These are phyloP conservation scores for Lepidium africanum DNA, from an alignment of 345 rosid species.

Conservation along the genomic window DNA sequence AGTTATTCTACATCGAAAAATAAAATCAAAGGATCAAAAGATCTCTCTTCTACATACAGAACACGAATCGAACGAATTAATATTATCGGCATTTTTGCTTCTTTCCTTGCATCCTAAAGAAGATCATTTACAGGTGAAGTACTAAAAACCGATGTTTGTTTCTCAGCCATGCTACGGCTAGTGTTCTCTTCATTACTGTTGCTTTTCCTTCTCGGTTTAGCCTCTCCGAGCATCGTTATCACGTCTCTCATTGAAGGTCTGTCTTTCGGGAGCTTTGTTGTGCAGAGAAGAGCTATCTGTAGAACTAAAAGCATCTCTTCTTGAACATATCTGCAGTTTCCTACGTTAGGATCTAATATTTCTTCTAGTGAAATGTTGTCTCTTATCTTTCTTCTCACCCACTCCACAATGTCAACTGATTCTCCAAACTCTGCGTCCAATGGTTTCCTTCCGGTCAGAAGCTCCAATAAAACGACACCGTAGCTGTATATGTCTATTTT, in stretches of 20 bases:
- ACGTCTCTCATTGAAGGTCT: slow-evolving; percentile 93
- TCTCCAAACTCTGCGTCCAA: slow-evolving; percentile 68
- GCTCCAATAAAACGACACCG: slow-evolving; percentile 82
- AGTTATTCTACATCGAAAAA: slow-evolving; percentile 15
- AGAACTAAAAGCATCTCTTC: slow-evolving; percentile 92
- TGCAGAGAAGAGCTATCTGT: slow-evolving; percentile 77
- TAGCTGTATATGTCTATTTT: slow-evolving; percentile 90
- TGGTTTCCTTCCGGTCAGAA: slow-evolving; percentile 62
- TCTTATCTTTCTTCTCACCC: slow-evolving; percentile 63
- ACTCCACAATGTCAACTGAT: slow-evolving; percentile 56
- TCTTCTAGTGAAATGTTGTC: slow-evolving; percentile 57
- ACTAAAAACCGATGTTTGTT: slow-evolving; percentile 49
- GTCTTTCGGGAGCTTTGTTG: slow-evolving; percentile 79
- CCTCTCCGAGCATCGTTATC: slow-evolving; percentile 86
- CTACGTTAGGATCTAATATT: slow-evolving; percentile 59
- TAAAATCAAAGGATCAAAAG: slow-evolving; percentile 1
- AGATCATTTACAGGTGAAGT: slow-evolving; percentile 79
- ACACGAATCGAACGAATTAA: slow-evolving; percentile 21
- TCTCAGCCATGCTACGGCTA: slow-evolving; percentile 29
- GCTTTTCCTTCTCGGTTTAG: slow-evolving; percentile 86
- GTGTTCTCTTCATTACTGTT: slow-evolving; percentile 37
- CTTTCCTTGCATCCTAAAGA: slow-evolving; percentile 28
- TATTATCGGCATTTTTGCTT: neutral
- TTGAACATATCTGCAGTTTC: slow-evolving; percentile 77
- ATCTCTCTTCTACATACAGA: slow-evolving; percentile 40